These are phyloP conservation scores for Lyophyllum semitale DNA, from an alignment of 768 basidiomycete species.

Conservation along the genomic window DNA sequence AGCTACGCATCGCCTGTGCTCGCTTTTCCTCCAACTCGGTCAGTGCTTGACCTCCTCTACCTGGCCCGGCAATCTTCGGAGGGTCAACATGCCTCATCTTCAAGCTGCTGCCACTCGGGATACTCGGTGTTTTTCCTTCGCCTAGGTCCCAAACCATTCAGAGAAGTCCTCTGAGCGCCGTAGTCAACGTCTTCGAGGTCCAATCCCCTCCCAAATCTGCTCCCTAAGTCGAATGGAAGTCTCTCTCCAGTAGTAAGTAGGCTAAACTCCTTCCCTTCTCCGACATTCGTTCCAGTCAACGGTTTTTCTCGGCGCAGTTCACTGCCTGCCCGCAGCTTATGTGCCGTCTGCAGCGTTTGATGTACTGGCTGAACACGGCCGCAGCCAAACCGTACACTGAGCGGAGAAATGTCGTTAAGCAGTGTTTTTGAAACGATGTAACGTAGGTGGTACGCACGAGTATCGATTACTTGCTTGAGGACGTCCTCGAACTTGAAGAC, in stretches of 20 bases:
- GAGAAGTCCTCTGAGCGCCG: constrained; percentile 8
- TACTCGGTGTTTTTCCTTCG: constrained; percentile 19
- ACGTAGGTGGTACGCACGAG: no score
- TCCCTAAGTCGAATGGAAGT: constrained; percentile 49
- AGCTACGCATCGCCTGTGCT: constrained; percentile 76
- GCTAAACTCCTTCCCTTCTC: constrained; percentile 34
- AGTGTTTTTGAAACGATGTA: no score
- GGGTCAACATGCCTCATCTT: constrained; percentile 48
- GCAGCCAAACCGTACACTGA: constrained; percentile 80
- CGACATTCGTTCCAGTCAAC: constrained; percentile 19
- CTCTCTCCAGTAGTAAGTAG: constrained; percentile 23
- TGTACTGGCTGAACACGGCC: constrained; percentile 80
- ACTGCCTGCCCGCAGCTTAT: constrained; percentile 79
- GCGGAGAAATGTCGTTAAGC: neutral
- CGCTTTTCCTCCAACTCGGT: constrained; percentile 66
- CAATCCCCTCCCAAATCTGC: constrained; percentile 45
- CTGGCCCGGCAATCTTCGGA: constrained; percentile 3
- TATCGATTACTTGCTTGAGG: constrained; percentile 79
- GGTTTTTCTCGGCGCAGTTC: constrained; percentile 50
- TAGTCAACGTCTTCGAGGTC: constrained; percentile 24
- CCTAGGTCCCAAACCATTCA: neutral
- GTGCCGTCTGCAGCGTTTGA: constrained; percentile 72
- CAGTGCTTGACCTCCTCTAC: constrained; percentile 28
- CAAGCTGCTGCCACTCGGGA: constrained; percentile 28
- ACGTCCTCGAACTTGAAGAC: constrained; percentile 68